Percentiles rank a stretch among this genome's conserved stretches.
These are phyloP conservation scores for Anaeromyces robustus DNA, from an alignment of 192 early-diverging fungal genomes.

Conservation along the genomic window DNA sequence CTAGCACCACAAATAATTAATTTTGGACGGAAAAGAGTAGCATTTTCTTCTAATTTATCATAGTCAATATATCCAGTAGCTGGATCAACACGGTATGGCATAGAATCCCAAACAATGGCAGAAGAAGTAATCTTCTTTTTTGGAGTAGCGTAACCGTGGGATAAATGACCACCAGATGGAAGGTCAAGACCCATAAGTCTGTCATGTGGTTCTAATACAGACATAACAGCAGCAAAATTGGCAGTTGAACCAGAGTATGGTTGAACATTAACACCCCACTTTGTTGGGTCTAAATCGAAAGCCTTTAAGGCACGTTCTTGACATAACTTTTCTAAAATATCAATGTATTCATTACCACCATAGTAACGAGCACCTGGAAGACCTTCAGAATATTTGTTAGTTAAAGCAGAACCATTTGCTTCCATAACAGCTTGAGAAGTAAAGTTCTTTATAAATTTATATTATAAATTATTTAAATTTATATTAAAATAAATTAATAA, in stretches of 20 bases:
- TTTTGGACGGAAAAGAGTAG: conserved; percentile 90
- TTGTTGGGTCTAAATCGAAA: conserved; percentile 66
- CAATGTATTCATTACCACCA: conserved; percentile 97
- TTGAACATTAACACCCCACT: conserved; percentile 99
- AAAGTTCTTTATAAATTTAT: conserved; percentile 95
- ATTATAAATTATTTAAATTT: too few species aligned
- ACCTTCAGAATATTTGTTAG: conserved; percentile 98
- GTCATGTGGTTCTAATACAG: conserved; percentile 88
- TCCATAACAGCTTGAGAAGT: conserved; percentile 99
- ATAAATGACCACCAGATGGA: conserved; percentile 99
- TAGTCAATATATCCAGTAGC: conserved; percentile 87
- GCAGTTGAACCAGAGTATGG: conserved; percentile 97
- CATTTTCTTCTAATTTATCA: conserved; percentile 82
- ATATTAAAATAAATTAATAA: too few species aligned
- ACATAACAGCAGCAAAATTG: conserved; percentile 96
- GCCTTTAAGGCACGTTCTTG: conserved; percentile 86
- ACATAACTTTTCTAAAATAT: conserved; percentile 90
- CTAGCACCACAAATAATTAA: conserved; percentile 97
- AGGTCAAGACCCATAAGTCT: conserved; percentile 99
- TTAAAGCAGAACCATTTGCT: conserved; percentile 95
- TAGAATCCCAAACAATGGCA: conserved; percentile 98
- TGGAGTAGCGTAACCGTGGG: conserved; percentile 97
- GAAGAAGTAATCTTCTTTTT: conserved; percentile 99
- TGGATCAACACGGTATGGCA: conserved; percentile 91
- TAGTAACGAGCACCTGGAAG: conserved; percentile 98